Evolutionary conservation across 1,284 basidiomycete species (phyloP).

Genomic region (Ustilago tritici): DNA sequence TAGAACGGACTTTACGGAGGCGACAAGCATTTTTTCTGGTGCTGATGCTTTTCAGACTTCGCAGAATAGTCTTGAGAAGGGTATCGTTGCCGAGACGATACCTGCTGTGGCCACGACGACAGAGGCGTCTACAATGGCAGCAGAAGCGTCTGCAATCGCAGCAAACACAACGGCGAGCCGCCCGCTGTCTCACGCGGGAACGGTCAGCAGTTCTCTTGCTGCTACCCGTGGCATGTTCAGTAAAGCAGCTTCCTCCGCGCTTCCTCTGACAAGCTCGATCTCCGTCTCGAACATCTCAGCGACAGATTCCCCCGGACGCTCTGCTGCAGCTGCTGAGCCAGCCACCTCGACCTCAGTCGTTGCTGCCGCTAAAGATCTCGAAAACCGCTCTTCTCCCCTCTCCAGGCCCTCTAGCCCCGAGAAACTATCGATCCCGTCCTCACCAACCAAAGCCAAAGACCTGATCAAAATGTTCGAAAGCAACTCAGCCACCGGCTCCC

Average conservation of each 20-base stretch:
- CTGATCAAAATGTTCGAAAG: conserved; percentile 59
- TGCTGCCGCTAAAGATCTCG: conserved; percentile 24
- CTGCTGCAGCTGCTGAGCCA: neutral
- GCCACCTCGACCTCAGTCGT: conserved; percentile 21
- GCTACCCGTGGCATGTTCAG: conserved; percentile 38
- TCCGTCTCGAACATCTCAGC: neutral
- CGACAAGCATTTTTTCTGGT: conserved; percentile 48
- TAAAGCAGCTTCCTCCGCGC: conserved; percentile 22
- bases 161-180: conserved; percentile 13
- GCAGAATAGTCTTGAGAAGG: conserved; percentile 33
- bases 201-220: conserved; percentile 36
- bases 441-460: conserved; percentile 60
- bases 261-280: conserved; percentile 7
- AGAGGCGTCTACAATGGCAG: neutral
- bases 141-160: conserved; percentile 8
- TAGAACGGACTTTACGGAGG: conserved; percentile 44
- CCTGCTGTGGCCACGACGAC: neutral
- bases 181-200: conserved; percentile 26
- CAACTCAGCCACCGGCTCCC: conserved; percentile 34
- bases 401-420: conserved; percentile 33
- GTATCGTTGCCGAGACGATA: conserved; percentile 13
- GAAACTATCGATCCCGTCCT: conserved; percentile 36
- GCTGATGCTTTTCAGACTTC: conserved; percentile 22
- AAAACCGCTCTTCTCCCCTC: conserved; percentile 18
- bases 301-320: conserved; percentile 9